Base-by-base conservation (phyloP, 225 moss, liverwort and hornwort species). In the Rhytidiadelphus loreus region DNA sequence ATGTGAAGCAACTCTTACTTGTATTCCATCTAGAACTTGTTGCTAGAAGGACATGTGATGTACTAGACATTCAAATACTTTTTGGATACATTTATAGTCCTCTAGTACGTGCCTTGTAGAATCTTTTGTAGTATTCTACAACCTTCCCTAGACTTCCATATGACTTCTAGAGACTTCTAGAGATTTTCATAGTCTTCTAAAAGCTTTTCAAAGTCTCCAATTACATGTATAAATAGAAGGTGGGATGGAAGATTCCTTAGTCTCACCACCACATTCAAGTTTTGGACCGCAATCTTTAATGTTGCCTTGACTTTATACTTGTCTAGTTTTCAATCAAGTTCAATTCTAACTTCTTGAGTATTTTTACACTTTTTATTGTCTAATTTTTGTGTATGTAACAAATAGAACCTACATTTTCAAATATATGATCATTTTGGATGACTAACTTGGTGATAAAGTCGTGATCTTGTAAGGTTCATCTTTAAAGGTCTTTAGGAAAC, bases 161-260 rank as follows among this genome's bases (percentile, higher is more conserved):
- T 30, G 16, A 63, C 9, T 64, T 66, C 18, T 11, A 19, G 1
- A 22, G 6, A 20, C 12, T 22, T n/a, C 12, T 11, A 19, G 1
- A 22, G 6, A 20, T 7, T 22, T n/a, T 7, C 7, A 21, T 23
- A 7, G n/a, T 7, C 1, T n/a, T n/a, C 20, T 3, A 8, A 0
- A 39, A 69, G 24, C 1, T 39, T 24, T 68, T 0, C 7, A 39
- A 39, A 7, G 39, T n/a, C 23, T 68, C 23, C 23, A 39, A 39
- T 1, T 13, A 35, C 6, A 19, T 35, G 10, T 63, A 33, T 17
- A 63, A 63, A 7, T 63, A 66, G n/a, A n/a, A n/a, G 1, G 6
- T 20, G 6, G 48, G n/a, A n/a, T 4, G 7, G 22, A 2, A 2
- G 12, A 7, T 3, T 12, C 12, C 6, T n/a, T 12, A n/a, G 1